Evolutionary conservation across 1,284 basidiomycete species (phyloP).

Genomic region (Ceratobasidium papillatum): DNA sequence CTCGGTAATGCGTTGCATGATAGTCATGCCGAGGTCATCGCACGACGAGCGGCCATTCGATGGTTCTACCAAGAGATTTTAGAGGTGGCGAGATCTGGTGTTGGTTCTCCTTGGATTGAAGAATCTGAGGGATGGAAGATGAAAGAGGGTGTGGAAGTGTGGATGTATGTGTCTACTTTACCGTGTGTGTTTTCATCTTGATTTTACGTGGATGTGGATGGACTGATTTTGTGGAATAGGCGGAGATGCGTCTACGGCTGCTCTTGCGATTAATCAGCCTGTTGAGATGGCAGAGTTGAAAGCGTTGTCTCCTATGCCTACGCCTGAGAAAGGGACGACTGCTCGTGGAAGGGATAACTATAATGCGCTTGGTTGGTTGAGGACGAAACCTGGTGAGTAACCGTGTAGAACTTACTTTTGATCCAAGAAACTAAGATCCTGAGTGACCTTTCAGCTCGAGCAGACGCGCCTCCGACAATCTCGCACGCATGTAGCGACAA

Average conservation of each 20-base stretch:
- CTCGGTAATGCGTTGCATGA: constrained; percentile 89
- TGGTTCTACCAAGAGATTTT: constrained; percentile 80
- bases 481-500: constrained; percentile 94
- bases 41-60: constrained; percentile 77
- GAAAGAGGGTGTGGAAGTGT: constrained; percentile 60
- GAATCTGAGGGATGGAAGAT: constrained; percentile 60
- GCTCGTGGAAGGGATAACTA: constrained; percentile 84
- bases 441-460: constrained; percentile 56
- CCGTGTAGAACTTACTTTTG: neutral
- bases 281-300: constrained; percentile 73
- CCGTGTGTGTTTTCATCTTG: constrained; percentile 70
- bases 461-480: constrained; percentile 80
- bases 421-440: too few species aligned
- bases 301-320: constrained; percentile 49
- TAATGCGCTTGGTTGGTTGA: constrained; percentile 72
- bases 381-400: constrained; percentile 82
- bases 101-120: constrained; percentile 59
- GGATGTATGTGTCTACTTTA: constrained; percentile 88
- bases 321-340: constrained; percentile 49
- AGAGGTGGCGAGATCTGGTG: neutral
- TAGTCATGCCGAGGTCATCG: constrained; percentile 89
- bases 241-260: constrained; percentile 88
- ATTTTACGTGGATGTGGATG: constrained; percentile 40
- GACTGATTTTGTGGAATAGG: constrained; percentile 59
- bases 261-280: constrained; percentile 76